Evolutionary conservation across 345 rosid genomes (phyloP).

Genomic region (Brassica juncea): DNA sequence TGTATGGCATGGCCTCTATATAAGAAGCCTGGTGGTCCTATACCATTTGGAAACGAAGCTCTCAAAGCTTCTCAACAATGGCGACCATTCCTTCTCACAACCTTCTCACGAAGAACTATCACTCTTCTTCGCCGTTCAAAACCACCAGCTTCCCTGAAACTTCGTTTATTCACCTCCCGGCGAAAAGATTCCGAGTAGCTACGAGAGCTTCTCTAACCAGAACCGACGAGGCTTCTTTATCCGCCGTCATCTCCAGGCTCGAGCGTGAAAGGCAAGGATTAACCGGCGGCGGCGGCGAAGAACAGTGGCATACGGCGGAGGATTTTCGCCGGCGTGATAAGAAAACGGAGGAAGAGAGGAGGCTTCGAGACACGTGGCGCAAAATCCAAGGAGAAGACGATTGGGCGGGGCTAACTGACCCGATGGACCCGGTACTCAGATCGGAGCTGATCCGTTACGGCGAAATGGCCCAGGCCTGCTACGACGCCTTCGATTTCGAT

Average conservation of each 20-base stretch:
- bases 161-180: background rate
- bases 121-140: background rate
- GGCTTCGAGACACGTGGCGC: constrained; percentile 58
- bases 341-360: constrained; percentile 35
- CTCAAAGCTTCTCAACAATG: constrained; percentile 40
- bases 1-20: background rate
- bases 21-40: background rate
- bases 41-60: constrained; percentile 11
- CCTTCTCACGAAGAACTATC: constrained; percentile 20
- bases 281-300: constrained; percentile 3
- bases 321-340: constrained; percentile 30
- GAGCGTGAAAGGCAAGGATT: constrained; percentile 37
- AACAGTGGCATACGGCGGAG: constrained; percentile 35
- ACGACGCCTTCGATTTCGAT: constrained; percentile 82
- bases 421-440: constrained; percentile 70
- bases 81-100: constrained; percentile 45
- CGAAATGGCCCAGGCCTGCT: constrained; percentile 85
- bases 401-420: constrained; percentile 75
- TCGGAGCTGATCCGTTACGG: constrained; percentile 86
- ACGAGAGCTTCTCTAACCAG: constrained; percentile 36
- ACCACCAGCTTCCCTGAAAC: constrained; percentile 20
- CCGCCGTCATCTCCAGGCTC: constrained; percentile 42
- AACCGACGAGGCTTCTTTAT: constrained; percentile 44
- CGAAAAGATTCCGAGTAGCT: constrained; percentile 9
- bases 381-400: constrained; percentile 79